Conservation (phyloP, 2,329 filamentous ascomycete genomes). For the Verticillium nonalfalfae region DNA sequence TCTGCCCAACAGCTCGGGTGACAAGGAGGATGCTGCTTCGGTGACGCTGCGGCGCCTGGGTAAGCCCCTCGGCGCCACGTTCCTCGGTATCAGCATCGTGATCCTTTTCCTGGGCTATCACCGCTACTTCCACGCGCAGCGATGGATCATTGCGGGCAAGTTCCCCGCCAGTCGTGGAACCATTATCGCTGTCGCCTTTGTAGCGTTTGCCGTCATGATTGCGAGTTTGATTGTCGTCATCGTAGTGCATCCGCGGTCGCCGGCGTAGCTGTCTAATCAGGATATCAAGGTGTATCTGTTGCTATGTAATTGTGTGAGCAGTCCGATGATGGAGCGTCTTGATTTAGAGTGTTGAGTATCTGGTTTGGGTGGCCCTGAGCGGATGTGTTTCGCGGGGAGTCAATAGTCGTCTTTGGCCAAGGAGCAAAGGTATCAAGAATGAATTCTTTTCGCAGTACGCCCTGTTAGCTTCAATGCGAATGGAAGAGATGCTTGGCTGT, state of each 20-base stretch:
- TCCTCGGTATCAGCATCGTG: slow-evolving; percentile 68
- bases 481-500: too few relatives aligned
- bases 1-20: slow-evolving; percentile 29
- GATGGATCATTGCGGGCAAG: slow-evolving; percentile 74
- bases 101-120: slow-evolving; percentile 72
- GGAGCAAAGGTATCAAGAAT: background rate
- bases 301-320: too few relatives aligned
- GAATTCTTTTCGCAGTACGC: background rate
- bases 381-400: background rate
- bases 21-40: slow-evolving; percentile 22
- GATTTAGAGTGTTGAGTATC: background rate
- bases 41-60: slow-evolving; percentile 55
- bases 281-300: too few relatives aligned
- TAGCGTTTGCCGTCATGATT: slow-evolving; percentile 59
- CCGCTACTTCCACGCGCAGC: slow-evolving; percentile 70
- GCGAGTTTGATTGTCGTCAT: slow-evolving; percentile 54
- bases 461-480: background rate
- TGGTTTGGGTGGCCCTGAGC: background rate
- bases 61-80: slow-evolving; percentile 70
- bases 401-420: background rate
- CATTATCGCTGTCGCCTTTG: slow-evolving; percentile 60
- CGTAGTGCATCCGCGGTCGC: slow-evolving; percentile 36
- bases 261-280: background rate
- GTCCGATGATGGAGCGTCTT: background rate
- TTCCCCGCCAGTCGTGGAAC: slow-evolving; percentile 75